Conservation (phyloP, 2,329 filamentous ascomycete genomes). For the Fusarium brevicatenulatum region DNA sequence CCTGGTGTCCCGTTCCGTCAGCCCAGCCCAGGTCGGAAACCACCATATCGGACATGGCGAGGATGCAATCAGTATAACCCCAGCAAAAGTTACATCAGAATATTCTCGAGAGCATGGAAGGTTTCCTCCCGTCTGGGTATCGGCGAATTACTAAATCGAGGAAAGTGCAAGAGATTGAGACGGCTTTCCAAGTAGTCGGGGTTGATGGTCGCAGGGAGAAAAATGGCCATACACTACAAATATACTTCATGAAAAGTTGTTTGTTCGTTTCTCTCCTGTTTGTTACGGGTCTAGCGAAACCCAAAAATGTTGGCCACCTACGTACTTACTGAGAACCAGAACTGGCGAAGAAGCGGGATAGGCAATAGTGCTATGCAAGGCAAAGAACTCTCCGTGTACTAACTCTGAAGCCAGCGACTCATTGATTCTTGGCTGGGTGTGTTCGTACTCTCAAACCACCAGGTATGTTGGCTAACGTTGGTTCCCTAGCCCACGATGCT, state of each 20-base stretch:
- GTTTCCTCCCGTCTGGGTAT: not conserved
- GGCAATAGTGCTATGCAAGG: slow-evolving; percentile 41
- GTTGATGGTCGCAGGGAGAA: slow-evolving; percentile 13
- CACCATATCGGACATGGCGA: slow-evolving; percentile 27
- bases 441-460: not conserved
- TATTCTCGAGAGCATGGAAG: not conserved
- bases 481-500: slow-evolving; percentile 17
- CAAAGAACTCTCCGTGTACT: slow-evolving; percentile 19
- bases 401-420: slow-evolving; percentile 29
- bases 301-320: slow-evolving; percentile 22
- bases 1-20: slow-evolving; percentile 17
- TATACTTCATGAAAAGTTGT: slow-evolving; percentile 8
- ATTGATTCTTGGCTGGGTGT: slow-evolving; percentile 13
- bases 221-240: slow-evolving; percentile 15
- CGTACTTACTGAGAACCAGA: slow-evolving; percentile 2
- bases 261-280: slow-evolving; percentile 17
- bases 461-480: slow-evolving; percentile 10
- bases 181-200: not conserved
- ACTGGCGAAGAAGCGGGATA: slow-evolving; percentile 23
- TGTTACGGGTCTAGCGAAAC: slow-evolving; percentile 24
- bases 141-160: not conserved
- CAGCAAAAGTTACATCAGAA: slow-evolving; percentile 2
- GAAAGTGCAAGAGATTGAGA: slow-evolving; percentile 17
- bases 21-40: slow-evolving; percentile 16
- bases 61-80: slow-evolving; percentile 24